Percentiles rank a stretch among this genome's conserved stretches.
These are phyloP conservation scores for Trichoderma sp. DNA, from an alignment of 2,329 filamentous ascomycete genomes.

Conservation along the genomic window DNA sequence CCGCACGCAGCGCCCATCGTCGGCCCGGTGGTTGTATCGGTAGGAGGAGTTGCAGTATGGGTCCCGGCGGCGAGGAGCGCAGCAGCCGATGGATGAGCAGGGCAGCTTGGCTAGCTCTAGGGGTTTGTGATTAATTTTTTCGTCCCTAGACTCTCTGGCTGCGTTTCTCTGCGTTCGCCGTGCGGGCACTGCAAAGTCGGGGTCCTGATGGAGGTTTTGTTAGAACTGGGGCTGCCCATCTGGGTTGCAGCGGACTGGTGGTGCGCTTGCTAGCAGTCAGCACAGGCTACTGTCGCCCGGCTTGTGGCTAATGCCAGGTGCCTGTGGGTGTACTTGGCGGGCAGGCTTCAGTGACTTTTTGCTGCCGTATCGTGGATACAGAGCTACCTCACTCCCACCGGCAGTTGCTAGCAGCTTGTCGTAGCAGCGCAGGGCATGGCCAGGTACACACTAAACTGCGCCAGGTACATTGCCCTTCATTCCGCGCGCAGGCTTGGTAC, in stretches of 20 bases:
- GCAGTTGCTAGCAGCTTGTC: background rate
- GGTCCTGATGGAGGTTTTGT: conserved; percentile 18
- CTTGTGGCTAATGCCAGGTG: conserved; percentile 2
- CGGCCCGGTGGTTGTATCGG: conserved; percentile 29
- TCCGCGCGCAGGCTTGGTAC: background rate
- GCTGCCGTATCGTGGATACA: background rate
- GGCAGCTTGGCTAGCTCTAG: conserved; percentile 9
- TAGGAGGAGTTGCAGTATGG: background rate
- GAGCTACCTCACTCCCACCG: background rate
- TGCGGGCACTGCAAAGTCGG: conserved; percentile 18
- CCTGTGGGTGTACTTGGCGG: background rate
- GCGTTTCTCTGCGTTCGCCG: conserved; percentile 4
- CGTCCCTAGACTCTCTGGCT: background rate
- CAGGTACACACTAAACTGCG: background rate
- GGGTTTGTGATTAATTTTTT: background rate
- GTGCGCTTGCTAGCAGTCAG: conserved; percentile 7
- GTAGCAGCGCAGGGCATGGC: background rate
- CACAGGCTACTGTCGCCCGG: conserved; percentile 11
- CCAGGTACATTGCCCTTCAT: background rate
- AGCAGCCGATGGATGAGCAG: conserved; percentile 12
- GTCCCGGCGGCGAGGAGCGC: background rate
- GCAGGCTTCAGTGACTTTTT: background rate
- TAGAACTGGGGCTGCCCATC: conserved; percentile 9
- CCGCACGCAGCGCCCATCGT: conserved; percentile 39
- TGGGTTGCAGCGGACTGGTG: conserved; percentile 10